These are phyloP conservation scores for Nigrospora oryzae DNA, from an alignment of 2,329 filamentous ascomycete species.

Conservation along the genomic window DNA sequence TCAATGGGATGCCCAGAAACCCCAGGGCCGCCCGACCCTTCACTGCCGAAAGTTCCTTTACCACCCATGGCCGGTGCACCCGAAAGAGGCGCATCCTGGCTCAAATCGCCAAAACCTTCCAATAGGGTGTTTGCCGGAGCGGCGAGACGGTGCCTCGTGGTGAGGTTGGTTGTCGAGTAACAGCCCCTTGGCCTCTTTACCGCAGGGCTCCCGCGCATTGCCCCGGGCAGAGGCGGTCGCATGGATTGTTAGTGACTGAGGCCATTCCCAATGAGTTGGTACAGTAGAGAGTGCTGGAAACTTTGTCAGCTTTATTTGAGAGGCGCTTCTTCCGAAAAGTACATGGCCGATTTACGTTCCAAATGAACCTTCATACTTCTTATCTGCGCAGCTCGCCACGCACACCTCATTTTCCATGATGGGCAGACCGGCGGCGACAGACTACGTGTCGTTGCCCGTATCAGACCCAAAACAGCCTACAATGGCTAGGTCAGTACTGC, in stretches of 20 bases:
- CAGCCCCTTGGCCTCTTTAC: conserved; percentile 19
- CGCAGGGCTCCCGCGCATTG: conserved; percentile 29
- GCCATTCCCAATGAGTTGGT: conserved; percentile 30
- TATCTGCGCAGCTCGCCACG: conserved; percentile 24
- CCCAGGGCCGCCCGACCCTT: neutral
- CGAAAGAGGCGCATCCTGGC: conserved; percentile 15
- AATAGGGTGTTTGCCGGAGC: conserved; percentile 24
- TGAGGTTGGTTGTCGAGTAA: conserved; percentile 3
- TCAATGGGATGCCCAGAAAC: neutral
- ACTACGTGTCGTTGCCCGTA: conserved; percentile 26
- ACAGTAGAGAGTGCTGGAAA: conserved; percentile 33
- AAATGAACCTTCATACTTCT: conserved; percentile 29
- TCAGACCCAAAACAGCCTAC: conserved; percentile 30
- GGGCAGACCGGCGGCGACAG: conserved; percentile 13
- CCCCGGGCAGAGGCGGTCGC: conserved; percentile 33
- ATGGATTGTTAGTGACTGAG: conserved; percentile 21
- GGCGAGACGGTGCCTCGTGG: conserved; percentile 15
- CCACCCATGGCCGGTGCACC: conserved; percentile 24
- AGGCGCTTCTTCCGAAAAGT: neutral
- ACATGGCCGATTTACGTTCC: conserved; percentile 15
- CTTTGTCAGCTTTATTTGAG: neutral
- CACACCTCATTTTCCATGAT: conserved; percentile 32
- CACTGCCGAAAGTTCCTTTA: neutral
- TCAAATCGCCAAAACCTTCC: conserved; percentile 32
- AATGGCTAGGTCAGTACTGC: no score